Evolutionary conservation across 176 grass and related monocot genomes (phyloP), one percentile per base, ranked within the genome.

Genomic region (Echinochloa phyllopogon): DNA sequence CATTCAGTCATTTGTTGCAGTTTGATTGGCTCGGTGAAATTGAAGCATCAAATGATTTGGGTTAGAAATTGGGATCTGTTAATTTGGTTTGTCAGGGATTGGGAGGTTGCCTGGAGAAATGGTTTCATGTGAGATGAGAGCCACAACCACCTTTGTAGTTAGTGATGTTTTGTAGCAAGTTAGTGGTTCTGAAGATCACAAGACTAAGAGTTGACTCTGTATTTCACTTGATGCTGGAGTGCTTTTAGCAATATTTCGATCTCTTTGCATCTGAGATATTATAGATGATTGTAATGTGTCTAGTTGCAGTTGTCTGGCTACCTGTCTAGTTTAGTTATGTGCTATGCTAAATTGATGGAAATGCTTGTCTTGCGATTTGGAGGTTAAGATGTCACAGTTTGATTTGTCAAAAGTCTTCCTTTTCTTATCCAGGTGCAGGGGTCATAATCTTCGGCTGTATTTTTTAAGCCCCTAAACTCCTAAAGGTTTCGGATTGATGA

Each of bases 371-470:
- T 16, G 40, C 1, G 6, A 13, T 72, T 90, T n/a, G 39, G 57
- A 65, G 64, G 57, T 82, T 82, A 72, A 77, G 83, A 29, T 48
- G 72, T 77, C 57, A 39, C 0, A 38, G 3, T 65, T 57, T 69
- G 23, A 20, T 76, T 37, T 25, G 42, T 43, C 74, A 21, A 51
- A 37, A 11, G 69, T 82, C 12, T n/a, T 18, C 1, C 12, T 65
- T 62, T 85, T 69, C 17, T 43, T 76, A 14, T 47, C 51, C 2
- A 10, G 23, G 23, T 23, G 6, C 24, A 33, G 25, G 1, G 16
- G 72, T 65, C 64, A 3, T 21, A 38, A 13, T 82, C 48, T 57
- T 58, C 7, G n/a, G 5, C 29, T 56, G 6, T 38, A 13, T 74
- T n/a, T 69, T 50, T 10, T 9, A 60, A 23, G 0, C 57, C n/a